Evolutionary conservation across 2,329 filamentous ascomycete genomes (phyloP), one percentile per base, ranked within the genome.

Genomic region (Nigrospora sphaerica): DNA sequence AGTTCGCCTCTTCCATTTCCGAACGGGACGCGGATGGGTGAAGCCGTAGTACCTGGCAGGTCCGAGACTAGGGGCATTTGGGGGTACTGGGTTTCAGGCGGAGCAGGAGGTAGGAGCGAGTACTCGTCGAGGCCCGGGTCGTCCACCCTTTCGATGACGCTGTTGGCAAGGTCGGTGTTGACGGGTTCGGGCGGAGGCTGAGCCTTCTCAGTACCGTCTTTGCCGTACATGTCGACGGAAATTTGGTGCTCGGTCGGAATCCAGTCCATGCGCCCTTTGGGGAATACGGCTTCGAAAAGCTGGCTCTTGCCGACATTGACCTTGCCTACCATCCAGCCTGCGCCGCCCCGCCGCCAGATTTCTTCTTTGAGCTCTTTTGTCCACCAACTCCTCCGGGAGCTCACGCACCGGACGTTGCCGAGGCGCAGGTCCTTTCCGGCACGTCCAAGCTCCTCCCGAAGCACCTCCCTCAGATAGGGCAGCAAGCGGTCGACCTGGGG

Each of bases 271-370:
- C 74, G 74, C 23, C 81, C 83, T 72, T 86, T 92, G 4, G 95
- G 92, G 58, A 91, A 95, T 9, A 96, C 81, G 5, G 83, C 79
- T 55, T 93, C 84, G 50, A 97, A 95, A 2, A 98, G 77, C 59
- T 86, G 85, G 57, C 92, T 97, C 68, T 98, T 98, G 19, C 93
- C 95, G 3, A 97, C 95, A 60, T 98, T 98, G 52, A 90, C 89
- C 65, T 95, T 97, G n/a, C 93, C 93, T 3, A 98, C 86, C 74
- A 98, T 84, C 92, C 93, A 98, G 14, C 87, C 85, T 14, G 84
- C 93, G 5, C 92, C 92, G 4, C 89, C 90, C 42, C 88, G 80
- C 38, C 82, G 70, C 77, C 83, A 91, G 40, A 98, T 90, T 41
- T 91, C 85, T 55, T 95, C 84, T 63, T 88, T 95, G 46, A 98